Evolutionary conservation across 116 monocot species (phyloP), one percentile per base, ranked within the genome.

Genomic region (Papilionanthe hybrid): DNA sequence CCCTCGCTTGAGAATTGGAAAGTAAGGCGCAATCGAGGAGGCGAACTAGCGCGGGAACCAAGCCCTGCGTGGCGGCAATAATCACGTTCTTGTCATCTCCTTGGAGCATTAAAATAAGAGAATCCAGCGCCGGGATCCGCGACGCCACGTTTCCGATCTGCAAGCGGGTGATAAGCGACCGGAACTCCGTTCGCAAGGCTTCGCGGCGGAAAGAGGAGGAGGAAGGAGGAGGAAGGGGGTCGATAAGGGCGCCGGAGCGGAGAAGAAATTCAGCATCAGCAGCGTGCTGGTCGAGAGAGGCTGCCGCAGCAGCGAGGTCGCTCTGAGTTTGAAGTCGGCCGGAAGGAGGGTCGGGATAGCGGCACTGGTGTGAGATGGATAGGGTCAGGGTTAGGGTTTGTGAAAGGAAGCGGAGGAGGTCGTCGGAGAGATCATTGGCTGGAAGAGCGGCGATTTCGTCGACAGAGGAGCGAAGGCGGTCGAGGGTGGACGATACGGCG

Each of bases 271-370:
- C 86, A 20, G 85, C 81, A 47, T 95, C 95, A 13, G 85, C 47
- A 79, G 91, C 84, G 78, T 85, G 84, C 23, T 57, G 83, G 72
- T 84, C 78, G 55, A 93, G 89, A 22, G 87, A 55, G 15, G 89
- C 77, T 44, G 87, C 75, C 58, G 79, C 82, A 29, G 86, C 58
- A 75, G 85, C 76, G 78, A 96, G 76, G 72, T 96, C 96, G 80
- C 90, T 90, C 79, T 92, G 91, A 12, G 92, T 86, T 44, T 86
- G 92, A 76, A 96, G 96, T 82, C 87, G 88, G 13, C 93, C 95
- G 49, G 88, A 79, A 20, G 88, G 84, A 22, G 92, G 90, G 5
- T 83, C 50, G 0, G 83, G 83, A 30, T 74, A 60, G 75, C 75
- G 74, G 83, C 86, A 94, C 78, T 80, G 82, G 32, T 49, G 57